These are phyloP conservation scores for Hylodesmum podocarpum DNA, from an alignment of 306 rosid species.

Conservation along the genomic window DNA sequence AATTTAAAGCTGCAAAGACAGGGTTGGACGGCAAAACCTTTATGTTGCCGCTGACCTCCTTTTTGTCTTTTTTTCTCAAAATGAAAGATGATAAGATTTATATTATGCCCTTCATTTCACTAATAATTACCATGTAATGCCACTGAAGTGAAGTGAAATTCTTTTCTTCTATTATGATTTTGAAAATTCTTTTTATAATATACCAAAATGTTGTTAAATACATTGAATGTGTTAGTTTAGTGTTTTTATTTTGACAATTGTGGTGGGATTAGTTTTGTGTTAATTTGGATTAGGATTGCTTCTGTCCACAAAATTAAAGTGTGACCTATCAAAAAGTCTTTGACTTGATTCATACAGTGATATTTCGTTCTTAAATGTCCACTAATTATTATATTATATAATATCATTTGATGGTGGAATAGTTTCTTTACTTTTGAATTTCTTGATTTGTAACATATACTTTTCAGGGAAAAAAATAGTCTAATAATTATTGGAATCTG, in stretches of 20 bases:
- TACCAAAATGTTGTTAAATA: neutral
- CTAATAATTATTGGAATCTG: neutral
- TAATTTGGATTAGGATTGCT: neutral
- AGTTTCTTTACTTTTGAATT: neutral
- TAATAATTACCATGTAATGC: conserved; percentile 22
- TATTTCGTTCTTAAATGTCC: neutral
- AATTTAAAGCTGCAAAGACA: conserved; percentile 61
- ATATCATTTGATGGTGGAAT: neutral
- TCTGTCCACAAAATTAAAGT: conserved; percentile 7
- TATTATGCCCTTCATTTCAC: neutral
- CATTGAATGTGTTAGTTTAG: conserved; percentile 13
- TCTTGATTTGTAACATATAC: neutral
- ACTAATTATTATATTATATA: neutral
- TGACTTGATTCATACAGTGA: conserved; percentile 1
- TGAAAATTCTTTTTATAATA: neutral
- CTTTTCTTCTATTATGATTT: neutral
- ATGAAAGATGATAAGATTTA: neutral
- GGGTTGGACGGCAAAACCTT: conserved; percentile 63
- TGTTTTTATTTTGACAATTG: too few species aligned
- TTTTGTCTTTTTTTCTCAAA: conserved; percentile 65
- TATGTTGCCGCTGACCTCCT: conserved; percentile 75
- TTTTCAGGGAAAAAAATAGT: neutral
- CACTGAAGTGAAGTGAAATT: conserved; percentile 31
- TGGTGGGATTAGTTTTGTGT: neutral
- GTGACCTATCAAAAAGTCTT: conserved; percentile 23